Percentiles rank a stretch among this genome's conserved stretches.
Evolutionary conservation across 148 eudicot species (phyloP).

Genomic region (Hydrangea macrophylla): DNA sequence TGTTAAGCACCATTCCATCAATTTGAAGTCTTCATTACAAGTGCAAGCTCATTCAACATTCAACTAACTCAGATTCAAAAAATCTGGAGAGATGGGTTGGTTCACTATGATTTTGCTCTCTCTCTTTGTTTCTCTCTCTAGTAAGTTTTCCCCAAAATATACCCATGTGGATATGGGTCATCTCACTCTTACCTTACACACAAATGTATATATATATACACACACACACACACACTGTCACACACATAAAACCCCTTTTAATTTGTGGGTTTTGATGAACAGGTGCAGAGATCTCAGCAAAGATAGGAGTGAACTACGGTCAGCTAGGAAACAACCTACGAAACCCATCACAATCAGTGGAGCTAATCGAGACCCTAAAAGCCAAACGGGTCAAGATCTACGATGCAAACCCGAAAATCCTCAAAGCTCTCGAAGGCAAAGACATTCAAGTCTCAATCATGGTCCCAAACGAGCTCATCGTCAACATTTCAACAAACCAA

Average conservation of each 20-base stretch:
- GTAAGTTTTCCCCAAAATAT: constrained; percentile 25
- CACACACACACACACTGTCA: not conserved
- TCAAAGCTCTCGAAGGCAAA: constrained; percentile 53
- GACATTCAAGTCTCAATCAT: constrained; percentile 62
- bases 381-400: constrained; percentile 74
- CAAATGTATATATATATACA: not conserved
- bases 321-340: constrained; percentile 82
- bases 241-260: not conserved
- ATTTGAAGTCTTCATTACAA: too few species aligned
- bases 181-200: too few species aligned
- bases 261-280: not conserved
- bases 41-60: not conserved
- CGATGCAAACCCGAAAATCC: constrained; percentile 57
- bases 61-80: not conserved
- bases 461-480: constrained; percentile 79
- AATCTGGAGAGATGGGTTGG: constrained; percentile 4
- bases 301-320: constrained; percentile 70
- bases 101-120: constrained; percentile 9
- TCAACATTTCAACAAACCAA: constrained; percentile 64
- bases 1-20: too few species aligned
- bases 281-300: constrained; percentile 46
- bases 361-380: constrained; percentile 58
- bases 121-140: constrained; percentile 28
- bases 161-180: not conserved
- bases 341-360: constrained; percentile 41